phyloP scores from a whole-genome alignment of 148 eudicot genomes.

The Talinum fruticosum region DNA sequence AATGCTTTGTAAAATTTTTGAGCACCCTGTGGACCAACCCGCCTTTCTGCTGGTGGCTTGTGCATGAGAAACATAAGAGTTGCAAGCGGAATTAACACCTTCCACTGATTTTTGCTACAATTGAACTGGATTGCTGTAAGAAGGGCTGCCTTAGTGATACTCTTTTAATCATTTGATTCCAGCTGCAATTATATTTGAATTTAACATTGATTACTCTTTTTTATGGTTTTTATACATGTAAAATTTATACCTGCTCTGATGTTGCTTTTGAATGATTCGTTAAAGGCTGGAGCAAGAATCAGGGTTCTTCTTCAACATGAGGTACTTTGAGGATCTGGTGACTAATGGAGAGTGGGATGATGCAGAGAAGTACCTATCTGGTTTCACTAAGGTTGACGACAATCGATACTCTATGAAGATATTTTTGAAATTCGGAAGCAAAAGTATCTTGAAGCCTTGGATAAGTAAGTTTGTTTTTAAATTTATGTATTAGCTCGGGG shows the following conservation, averaged over 20 bases:
- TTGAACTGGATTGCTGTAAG: slow-evolving; percentile 1
- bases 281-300: slow-evolving; percentile 95
- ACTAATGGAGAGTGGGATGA: slow-evolving; percentile 93
- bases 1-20: neutral
- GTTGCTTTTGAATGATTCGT: slow-evolving; percentile 8
- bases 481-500: neutral
- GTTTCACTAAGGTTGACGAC: slow-evolving; percentile 96
- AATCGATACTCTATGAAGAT: slow-evolving; percentile 95
- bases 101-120: neutral
- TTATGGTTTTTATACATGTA: neutral
- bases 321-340: slow-evolving; percentile 86
- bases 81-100: neutral
- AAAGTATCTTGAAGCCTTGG: slow-evolving; percentile 94
- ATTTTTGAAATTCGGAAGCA: slow-evolving; percentile 97
- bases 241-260: neutral
- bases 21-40: too few relatives aligned
- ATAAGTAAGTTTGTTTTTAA: slow-evolving; percentile 40
- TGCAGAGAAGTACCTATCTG: slow-evolving; percentile 84
- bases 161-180: neutral
- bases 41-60: too few relatives aligned
- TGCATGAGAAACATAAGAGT: neutral
- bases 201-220: neutral
- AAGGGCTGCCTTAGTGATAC: too few relatives aligned
- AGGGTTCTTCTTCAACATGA: slow-evolving; percentile 85
- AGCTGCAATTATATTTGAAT: neutral